These are phyloP conservation scores for Pseudoscleropodium purum DNA, from an alignment of 225 moss, liverwort and hornwort species.

Conservation along the genomic window DNA sequence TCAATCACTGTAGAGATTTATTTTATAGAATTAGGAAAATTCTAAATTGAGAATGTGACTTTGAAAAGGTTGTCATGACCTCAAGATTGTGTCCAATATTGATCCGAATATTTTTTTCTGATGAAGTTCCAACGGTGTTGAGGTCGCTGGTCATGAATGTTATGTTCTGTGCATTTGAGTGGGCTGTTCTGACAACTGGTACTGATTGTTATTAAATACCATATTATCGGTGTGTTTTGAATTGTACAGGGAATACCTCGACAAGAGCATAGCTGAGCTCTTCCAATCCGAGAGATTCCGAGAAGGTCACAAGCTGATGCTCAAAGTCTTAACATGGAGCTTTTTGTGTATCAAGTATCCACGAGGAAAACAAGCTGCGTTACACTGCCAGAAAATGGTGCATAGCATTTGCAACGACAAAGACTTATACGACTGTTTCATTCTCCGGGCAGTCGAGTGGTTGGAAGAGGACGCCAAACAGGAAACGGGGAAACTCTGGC, in stretches of 20 bases:
- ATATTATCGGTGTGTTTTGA: not conserved
- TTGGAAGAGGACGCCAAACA: constrained; percentile 11
- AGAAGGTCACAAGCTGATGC: constrained; percentile 16
- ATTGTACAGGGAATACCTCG: constrained; percentile 33
- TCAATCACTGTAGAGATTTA: not conserved
- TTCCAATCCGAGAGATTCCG: constrained; percentile 14
- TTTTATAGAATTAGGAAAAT: not conserved
- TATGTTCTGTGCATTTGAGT: not conserved
- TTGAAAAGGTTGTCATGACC: not conserved
- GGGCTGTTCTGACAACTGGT: not conserved
- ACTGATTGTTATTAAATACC: not conserved
- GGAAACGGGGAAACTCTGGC: constrained; percentile 23
- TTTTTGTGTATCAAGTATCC: constrained; percentile 52
- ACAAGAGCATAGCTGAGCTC: constrained; percentile 28
- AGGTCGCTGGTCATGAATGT: not conserved
- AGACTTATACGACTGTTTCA: constrained; percentile 19
- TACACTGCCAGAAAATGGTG: constrained; percentile 35
- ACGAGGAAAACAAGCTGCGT: constrained; percentile 8
- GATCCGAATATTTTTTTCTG: not conserved
- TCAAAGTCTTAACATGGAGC: constrained; percentile 41
- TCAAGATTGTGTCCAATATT: not conserved
- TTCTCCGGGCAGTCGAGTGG: constrained; percentile 30
- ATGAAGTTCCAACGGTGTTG: not conserved
- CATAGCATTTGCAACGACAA: constrained; percentile 26
- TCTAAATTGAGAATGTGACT: not conserved